Conservation (phyloP, 352 stramenopile species). For the Phytophthora fragariae region DNA sequence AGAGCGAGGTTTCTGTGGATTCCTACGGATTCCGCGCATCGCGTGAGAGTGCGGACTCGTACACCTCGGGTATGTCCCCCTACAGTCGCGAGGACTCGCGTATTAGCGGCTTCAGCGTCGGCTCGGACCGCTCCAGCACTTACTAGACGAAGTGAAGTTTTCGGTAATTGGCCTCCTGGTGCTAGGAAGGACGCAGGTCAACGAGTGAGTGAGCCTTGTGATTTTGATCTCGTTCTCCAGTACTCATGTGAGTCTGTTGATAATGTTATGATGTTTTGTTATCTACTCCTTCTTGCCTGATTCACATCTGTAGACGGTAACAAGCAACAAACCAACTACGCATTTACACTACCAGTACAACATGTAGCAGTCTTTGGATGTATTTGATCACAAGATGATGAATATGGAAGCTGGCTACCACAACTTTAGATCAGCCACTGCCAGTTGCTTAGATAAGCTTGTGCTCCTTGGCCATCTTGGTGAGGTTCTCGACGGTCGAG, state of each 20-base stretch:
- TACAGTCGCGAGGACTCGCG: slow-evolving; percentile 72
- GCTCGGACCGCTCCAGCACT: slow-evolving; percentile 40
- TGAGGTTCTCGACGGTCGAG: slow-evolving; percentile 72
- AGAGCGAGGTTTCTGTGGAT: slow-evolving; percentile 76
- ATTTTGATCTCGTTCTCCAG: slow-evolving; percentile 26
- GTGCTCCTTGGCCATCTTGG: slow-evolving; percentile 72
- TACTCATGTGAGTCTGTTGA: slow-evolving; percentile 22
- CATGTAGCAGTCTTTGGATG: slow-evolving; percentile 1
- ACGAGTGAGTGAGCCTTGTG: slow-evolving; percentile 35
- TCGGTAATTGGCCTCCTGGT: slow-evolving; percentile 31
- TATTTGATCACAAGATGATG: slow-evolving; percentile 20
- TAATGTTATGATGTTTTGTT: slow-evolving; percentile 34
- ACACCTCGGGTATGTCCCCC: slow-evolving; percentile 64
- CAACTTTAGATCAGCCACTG: slow-evolving; percentile 16
- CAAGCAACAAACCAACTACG: background rate
- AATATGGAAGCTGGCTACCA: slow-evolving; percentile 25
- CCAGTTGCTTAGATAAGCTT: slow-evolving; percentile 66
- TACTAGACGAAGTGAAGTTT: slow-evolving; percentile 32
- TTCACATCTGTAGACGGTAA: too few species aligned
- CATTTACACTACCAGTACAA: background rate
- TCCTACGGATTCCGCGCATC: slow-evolving; percentile 75
- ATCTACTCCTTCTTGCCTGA: background rate
- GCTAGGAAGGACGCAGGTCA: slow-evolving; percentile 26
- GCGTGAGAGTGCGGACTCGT: slow-evolving; percentile 67
- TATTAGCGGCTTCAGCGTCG: slow-evolving; percentile 69